A percentile compares a stretch with the other conserved stretches of the same genome.
These are phyloP conservation scores for Verbena officinalis DNA, from an alignment of 257 asterid genomes.

Conservation along the genomic window DNA sequence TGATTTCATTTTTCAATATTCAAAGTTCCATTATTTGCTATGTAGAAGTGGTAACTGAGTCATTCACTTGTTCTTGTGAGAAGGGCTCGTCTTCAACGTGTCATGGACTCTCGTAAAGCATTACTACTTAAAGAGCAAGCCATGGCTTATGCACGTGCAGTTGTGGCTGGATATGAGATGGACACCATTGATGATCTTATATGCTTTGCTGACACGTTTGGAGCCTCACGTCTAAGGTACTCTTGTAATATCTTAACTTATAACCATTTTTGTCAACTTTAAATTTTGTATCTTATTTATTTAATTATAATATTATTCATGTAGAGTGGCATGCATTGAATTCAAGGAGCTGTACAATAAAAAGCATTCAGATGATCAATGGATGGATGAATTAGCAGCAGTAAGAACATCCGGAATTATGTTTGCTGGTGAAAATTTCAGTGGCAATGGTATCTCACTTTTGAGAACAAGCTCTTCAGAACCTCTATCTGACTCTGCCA, in stretches of 20 bases:
- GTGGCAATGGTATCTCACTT: constrained; percentile 34
- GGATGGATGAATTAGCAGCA: constrained; percentile 91
- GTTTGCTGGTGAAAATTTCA: constrained; percentile 54
- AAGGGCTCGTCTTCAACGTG: constrained; percentile 71
- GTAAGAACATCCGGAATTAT: constrained; percentile 72
- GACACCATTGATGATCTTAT: constrained; percentile 71
- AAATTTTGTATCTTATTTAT: not conserved
- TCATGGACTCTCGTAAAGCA: constrained; percentile 77
- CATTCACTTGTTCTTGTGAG: constrained; percentile 23
- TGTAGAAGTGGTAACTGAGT: constrained; percentile 18
- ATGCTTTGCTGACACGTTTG: constrained; percentile 78
- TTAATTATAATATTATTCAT: not conserved
- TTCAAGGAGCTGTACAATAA: constrained; percentile 80
- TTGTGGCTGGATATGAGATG: constrained; percentile 84
- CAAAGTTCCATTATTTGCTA: not conserved
- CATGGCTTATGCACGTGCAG: constrained; percentile 93
- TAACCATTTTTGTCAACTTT: not conserved
- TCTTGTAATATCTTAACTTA: not conserved
- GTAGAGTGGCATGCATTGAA: constrained; percentile 73
- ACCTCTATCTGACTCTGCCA: constrained; percentile 41
- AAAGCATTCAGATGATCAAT: constrained; percentile 75
- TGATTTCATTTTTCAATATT: constrained; percentile 21
- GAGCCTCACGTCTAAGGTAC: constrained; percentile 81
- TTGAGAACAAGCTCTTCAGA: constrained; percentile 48
- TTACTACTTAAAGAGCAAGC: constrained; percentile 84